These are phyloP conservation scores for Arxiozyma slooffiae DNA, from an alignment of 1,139 yeast genomes.

Conservation along the genomic window DNA sequence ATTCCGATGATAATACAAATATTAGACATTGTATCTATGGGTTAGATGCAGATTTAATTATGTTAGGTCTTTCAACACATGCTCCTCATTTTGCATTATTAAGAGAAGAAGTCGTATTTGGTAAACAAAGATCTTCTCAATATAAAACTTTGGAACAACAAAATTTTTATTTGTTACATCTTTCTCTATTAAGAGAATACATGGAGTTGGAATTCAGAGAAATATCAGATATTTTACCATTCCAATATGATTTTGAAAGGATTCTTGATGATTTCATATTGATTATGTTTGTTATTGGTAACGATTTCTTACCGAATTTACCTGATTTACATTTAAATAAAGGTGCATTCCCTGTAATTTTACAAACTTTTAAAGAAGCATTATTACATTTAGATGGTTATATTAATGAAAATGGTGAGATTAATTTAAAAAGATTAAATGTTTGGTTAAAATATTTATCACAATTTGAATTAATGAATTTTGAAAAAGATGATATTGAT, in stretches of 20 bases:
- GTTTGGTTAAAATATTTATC: slow-evolving; percentile 64
- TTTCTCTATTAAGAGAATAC: slow-evolving; percentile 83
- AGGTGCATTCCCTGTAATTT: slow-evolving; percentile 87
- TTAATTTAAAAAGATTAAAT: slow-evolving; percentile 62
- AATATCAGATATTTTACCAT: slow-evolving; percentile 49
- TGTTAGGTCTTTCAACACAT: slow-evolving; percentile 93
- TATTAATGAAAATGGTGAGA: slow-evolving; percentile 71
- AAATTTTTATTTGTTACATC: slow-evolving; percentile 71
- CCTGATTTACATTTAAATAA: slow-evolving; percentile 90
- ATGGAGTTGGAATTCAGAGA: slow-evolving; percentile 76
- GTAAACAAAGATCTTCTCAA: slow-evolving; percentile 41
- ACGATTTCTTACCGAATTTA: slow-evolving; percentile 95
- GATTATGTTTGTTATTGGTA: slow-evolving; percentile 90
- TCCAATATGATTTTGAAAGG: slow-evolving; percentile 79
- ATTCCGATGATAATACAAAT: slow-evolving; percentile 61
- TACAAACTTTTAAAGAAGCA: slow-evolving; percentile 79
- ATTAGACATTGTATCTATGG: slow-evolving; percentile 95
- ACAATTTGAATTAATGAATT: slow-evolving; percentile 68
- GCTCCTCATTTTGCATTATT: slow-evolving; percentile 92
- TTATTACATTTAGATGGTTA: slow-evolving; percentile 72
- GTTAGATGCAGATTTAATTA: slow-evolving; percentile 92
- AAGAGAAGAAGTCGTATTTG: slow-evolving; percentile 93
- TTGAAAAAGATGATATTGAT: slow-evolving; percentile 70
- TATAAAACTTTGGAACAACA: slow-evolving; percentile 63
- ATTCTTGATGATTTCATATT: slow-evolving; percentile 87